phyloP scores from a whole-genome alignment of 1,284 basidiomycete species.

The Cronartium quercuum region DNA sequence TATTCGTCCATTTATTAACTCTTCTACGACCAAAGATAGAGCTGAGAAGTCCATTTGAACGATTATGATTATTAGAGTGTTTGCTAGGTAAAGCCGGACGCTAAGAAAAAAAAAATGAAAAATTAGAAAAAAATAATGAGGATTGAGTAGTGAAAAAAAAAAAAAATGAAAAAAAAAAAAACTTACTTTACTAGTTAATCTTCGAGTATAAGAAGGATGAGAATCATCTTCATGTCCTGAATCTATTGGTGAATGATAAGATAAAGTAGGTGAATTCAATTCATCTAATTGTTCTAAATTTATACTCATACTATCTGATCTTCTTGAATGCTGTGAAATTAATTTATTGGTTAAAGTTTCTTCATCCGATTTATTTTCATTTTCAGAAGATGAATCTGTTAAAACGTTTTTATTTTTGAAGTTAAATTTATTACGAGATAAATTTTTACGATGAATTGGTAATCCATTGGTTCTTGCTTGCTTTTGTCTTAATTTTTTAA shows the following conservation, averaged over 20 bases:
- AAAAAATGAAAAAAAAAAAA: neutral
- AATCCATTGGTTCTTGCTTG: slow-evolving; percentile 36
- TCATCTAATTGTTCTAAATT: neutral
- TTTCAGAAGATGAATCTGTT: neutral
- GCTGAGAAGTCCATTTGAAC: neutral
- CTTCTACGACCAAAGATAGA: neutral
- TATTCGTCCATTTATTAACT: neutral
- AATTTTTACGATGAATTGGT: slow-evolving; percentile 32
- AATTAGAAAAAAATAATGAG: neutral
- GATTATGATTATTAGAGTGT: neutral
- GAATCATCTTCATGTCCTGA: slow-evolving; percentile 26
- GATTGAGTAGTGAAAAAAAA: slow-evolving; percentile 15
- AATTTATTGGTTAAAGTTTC: neutral
- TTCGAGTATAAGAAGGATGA: slow-evolving; percentile 1
- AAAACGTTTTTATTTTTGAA: neutral
- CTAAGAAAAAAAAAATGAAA: neutral
- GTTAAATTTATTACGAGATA: slow-evolving; percentile 30
- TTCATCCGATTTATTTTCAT: slow-evolving; percentile 22
- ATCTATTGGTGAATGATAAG: slow-evolving; percentile 25
- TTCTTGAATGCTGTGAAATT: slow-evolving; percentile 2
- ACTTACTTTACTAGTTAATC: neutral
- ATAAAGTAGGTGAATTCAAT: neutral
- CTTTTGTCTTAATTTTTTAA: neutral
- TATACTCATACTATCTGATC: slow-evolving; percentile 7
- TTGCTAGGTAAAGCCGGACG: neutral